Evolutionary conservation across 768 basidiomycete species (phyloP).

Genomic region (Lentinus tigrinus): DNA sequence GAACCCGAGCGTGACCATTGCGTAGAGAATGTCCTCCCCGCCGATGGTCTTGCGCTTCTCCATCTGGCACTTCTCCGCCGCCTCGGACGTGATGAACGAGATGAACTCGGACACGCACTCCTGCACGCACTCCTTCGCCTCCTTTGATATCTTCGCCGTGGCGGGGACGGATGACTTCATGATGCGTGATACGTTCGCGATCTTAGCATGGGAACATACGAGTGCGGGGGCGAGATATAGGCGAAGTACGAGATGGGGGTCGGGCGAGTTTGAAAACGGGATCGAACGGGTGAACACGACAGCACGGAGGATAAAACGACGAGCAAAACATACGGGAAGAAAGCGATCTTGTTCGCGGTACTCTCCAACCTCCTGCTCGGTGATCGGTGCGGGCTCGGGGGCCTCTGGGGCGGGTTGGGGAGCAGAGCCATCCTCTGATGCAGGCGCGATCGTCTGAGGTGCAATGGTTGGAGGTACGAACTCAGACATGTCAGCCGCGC

Average conservation of each 20-base stretch:
- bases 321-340: slow-evolving; percentile 66
- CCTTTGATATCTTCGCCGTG: slow-evolving; percentile 94
- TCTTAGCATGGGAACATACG: slow-evolving; percentile 43
- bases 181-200: slow-evolving; percentile 96
- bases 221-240: background rate
- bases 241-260: background rate
- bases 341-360: slow-evolving; percentile 95
- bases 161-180: slow-evolving; percentile 92
- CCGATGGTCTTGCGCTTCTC: slow-evolving; percentile 99
- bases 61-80: slow-evolving; percentile 88
- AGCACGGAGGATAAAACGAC: background rate
- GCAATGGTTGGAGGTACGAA: slow-evolving; percentile 31
- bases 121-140: slow-evolving; percentile 98
- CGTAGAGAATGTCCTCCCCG: slow-evolving; percentile 94
- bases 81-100: slow-evolving; percentile 95
- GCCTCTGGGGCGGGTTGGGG: slow-evolving; percentile 36
- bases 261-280: background rate
- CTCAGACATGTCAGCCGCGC: too few species aligned
- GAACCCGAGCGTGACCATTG: slow-evolving; percentile 91
- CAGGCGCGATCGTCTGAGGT: slow-evolving; percentile 36
- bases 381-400: slow-evolving; percentile 68
- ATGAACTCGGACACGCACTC: slow-evolving; percentile 99
- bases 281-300: background rate
- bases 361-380: slow-evolving; percentile 90
- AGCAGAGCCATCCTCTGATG: slow-evolving; percentile 38